Evolutionary conservation across 169 alveolate genomes (phyloP), one percentile per base, ranked within the genome.

Genomic region (Amoebophrya sp.): DNA sequence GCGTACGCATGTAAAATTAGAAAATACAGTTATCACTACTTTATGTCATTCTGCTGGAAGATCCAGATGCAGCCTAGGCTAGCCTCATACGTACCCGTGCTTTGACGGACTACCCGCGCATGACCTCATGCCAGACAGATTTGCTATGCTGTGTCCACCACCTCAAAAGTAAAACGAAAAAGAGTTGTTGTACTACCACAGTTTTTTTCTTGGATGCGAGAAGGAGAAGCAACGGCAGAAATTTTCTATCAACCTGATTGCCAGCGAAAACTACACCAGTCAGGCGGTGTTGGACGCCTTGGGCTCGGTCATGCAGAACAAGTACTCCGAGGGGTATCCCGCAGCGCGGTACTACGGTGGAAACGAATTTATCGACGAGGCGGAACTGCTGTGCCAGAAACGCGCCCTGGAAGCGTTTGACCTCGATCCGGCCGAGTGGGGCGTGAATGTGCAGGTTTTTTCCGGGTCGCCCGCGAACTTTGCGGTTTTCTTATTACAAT

Each of bases 241-340:
- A 0, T 93, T 93, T 40, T 94, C 96, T 77, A 95, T 96, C 90
- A 95, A 96, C 33, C 94, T 96, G 53, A 96, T 96, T 54, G 97
- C 98, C 1, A 95, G 97, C 10, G 98, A 96, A 94, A 94, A 93
- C 92, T 92, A 92, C 94, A 93, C 94, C 40, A 77, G 92, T 40
- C 92, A 83, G 40, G 95, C 93, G 96, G 98, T 97, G 66, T 92
- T 97, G 90, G 98, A 98, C 77, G 97, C 98, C 39, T 94, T 97
- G 54, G 98, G 99, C 33, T 91, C 96, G 91, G 93, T 95, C 40
- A 94, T 97, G 90, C 97, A 98, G 35, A 97, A 97, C 96, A 97
- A 97, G 93, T 97, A 97, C 92, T 93, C 98, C 33, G 99, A 98
- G 93, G 99, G 99, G 1, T 97, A 96, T 93, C 98, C 99, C 25